Percentiles rank a stretch among this genome's conserved stretches.
phyloP scores from a whole-genome alignment of 176 grass and related monocot species.

The Alloteropsis semialata region DNA sequence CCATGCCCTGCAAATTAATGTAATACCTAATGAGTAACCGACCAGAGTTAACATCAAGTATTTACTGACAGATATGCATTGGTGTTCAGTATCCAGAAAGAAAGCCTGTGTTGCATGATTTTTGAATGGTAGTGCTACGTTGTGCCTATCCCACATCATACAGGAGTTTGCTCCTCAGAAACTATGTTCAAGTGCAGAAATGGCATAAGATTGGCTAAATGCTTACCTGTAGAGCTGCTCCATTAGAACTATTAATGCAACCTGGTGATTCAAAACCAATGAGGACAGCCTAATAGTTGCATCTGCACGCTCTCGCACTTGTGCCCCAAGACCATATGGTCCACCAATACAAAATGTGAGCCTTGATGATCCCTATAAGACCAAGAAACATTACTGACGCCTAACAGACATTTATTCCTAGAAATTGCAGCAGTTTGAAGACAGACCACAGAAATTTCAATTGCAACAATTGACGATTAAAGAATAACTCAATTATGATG shows the following conservation, averaged over 20 bases:
- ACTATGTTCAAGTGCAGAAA: background rate
- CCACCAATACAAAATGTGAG: conserved; percentile 91
- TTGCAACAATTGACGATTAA: background rate
- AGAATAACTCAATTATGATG: background rate
- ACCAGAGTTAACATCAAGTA: background rate
- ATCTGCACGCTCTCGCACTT: conserved; percentile 62
- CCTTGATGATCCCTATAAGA: conserved; percentile 58
- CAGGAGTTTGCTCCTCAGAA: background rate
- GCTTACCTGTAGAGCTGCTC: conserved; percentile 89
- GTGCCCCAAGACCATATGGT: conserved; percentile 74
- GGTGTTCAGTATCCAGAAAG: background rate
- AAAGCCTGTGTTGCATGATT: background rate
- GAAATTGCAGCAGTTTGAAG: background rate
- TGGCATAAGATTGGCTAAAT: conserved; percentile 6
- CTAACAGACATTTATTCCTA: background rate
- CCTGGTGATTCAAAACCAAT: conserved; percentile 87
- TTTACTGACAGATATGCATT: background rate
- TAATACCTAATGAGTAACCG: background rate
- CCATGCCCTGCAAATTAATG: conserved; percentile 75
- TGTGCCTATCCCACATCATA: background rate
- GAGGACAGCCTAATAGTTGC: conserved; percentile 73
- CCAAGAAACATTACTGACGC: background rate
- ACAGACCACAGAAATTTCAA: background rate
- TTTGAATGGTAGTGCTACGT: background rate
- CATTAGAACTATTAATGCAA: conserved; percentile 87